Evolutionary conservation across 73 alveolate species (phyloP).

Genomic region (Paramecium primaurelia): DNA sequence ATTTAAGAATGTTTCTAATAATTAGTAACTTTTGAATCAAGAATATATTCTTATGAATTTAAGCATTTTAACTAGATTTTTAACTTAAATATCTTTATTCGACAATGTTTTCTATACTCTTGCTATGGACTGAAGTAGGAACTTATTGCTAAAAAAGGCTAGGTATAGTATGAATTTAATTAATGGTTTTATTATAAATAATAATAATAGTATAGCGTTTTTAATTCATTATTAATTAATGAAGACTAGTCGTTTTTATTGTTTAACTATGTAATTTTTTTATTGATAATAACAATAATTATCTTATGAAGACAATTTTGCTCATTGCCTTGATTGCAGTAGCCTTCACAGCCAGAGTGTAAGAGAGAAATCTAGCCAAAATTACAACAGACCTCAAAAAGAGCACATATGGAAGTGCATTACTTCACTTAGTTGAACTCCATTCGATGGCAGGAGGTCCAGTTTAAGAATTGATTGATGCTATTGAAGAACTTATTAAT

Average conservation of each 20-base stretch:
- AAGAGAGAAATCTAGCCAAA: constrained; percentile 49
- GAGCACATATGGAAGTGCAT: constrained; percentile 28
- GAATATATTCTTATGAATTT: too few relatives aligned
- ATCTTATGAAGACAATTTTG: background rate
- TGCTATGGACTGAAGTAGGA: background rate
- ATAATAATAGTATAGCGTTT: constrained; percentile 3
- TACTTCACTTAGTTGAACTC: constrained; percentile 38
- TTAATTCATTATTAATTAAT: background rate
- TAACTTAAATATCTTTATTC: too few relatives aligned
- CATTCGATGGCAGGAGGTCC: constrained; percentile 52
- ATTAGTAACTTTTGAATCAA: too few relatives aligned
- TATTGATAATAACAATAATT: background rate
- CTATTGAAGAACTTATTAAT: constrained; percentile 42
- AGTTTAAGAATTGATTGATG: constrained; percentile 37
- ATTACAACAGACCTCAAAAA: background rate
- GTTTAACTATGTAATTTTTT: background rate
- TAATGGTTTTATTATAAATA: background rate
- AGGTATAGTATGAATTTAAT: background rate
- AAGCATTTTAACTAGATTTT: too few relatives aligned
- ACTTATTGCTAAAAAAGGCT: too few relatives aligned
- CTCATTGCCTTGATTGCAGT: constrained; percentile 8
- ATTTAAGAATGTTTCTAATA: too few relatives aligned
- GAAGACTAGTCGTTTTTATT: constrained; percentile 26
- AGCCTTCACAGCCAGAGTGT: constrained; percentile 39
- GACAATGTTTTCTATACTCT: background rate